A percentile compares a stretch with the other conserved stretches of the same genome.
Conservation (phyloP, 169 alveolate species). For the Blepharisma undulans region DNA sequence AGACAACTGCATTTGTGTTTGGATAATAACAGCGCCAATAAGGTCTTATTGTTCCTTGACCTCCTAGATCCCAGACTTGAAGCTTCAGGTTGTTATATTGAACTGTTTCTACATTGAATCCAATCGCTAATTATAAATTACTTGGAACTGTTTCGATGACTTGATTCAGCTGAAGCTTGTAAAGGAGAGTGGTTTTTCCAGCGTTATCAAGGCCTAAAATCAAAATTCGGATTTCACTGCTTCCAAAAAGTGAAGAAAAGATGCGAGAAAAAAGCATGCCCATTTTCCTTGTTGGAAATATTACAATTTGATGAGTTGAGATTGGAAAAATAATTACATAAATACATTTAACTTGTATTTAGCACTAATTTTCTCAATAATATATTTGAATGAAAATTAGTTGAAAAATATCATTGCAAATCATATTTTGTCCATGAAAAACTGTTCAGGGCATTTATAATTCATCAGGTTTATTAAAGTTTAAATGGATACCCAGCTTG, state of each 20-base stretch:
- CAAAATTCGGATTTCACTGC: conserved; percentile 53
- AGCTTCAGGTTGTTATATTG: conserved; percentile 75
- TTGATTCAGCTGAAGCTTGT: conserved; percentile 68
- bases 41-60: conserved; percentile 81
- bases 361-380: too few species aligned
- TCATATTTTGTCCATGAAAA: background rate
- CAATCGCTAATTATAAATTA: conserved; percentile 56
- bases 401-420: background rate
- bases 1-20: conserved; percentile 80
- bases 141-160: conserved; percentile 73
- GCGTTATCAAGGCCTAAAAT: conserved; percentile 78
- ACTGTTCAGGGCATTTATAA: background rate
- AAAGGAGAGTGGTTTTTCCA: conserved; percentile 82
- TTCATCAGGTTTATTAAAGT: background rate
- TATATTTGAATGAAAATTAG: too few species aligned
- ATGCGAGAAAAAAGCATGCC: conserved; percentile 65
- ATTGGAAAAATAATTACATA: background rate
- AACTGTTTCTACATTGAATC: conserved; percentile 86
- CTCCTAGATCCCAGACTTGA: conserved; percentile 89
- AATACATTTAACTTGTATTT: too few species aligned
- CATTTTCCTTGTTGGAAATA: conserved; percentile 32
- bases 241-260: conserved; percentile 46
- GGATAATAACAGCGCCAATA: conserved; percentile 86
- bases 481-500: background rate
- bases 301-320: background rate